Evolutionary conservation across 1,139 yeast genomes (phyloP).

Genomic region (Suhomyces coccinellae): DNA sequence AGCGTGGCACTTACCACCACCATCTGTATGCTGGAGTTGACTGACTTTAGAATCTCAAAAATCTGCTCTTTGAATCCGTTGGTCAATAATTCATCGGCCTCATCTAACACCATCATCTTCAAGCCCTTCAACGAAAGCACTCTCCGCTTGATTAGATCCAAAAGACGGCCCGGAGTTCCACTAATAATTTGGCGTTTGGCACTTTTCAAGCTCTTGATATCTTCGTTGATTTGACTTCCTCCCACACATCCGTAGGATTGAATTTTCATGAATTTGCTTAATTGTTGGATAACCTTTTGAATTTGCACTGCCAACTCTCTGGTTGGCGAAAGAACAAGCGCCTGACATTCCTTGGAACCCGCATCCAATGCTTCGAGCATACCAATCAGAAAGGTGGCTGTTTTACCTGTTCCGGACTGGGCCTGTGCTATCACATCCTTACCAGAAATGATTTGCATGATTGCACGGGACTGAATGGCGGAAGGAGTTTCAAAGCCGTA

Average conservation of each 20-base stretch:
- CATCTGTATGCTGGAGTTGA: constrained; percentile 84
- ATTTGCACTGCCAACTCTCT: constrained; percentile 92
- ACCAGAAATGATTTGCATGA: constrained; percentile 86
- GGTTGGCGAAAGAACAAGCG: constrained; percentile 90
- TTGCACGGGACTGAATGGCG: constrained; percentile 93
- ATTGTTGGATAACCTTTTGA: constrained; percentile 75
- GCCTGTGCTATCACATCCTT: constrained; percentile 96
- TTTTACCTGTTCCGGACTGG: constrained; percentile 97
- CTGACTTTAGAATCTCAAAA: constrained; percentile 77
- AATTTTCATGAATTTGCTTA: constrained; percentile 85
- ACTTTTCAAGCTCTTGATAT: constrained; percentile 59
- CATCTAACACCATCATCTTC: constrained; percentile 85
- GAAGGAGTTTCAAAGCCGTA: constrained; percentile 96
- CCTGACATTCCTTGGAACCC: constrained; percentile 68
- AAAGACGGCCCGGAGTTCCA: constrained; percentile 95
- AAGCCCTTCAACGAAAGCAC: constrained; percentile 65
- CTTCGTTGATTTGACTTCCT: constrained; percentile 83
- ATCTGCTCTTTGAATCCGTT: constrained; percentile 94
- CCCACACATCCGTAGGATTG: constrained; percentile 92
- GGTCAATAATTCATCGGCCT: constrained; percentile 89
- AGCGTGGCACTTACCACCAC: constrained; percentile 94
- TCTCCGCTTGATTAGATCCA: constrained; percentile 83
- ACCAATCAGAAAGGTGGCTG: constrained; percentile 94
- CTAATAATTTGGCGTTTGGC: constrained; percentile 90
- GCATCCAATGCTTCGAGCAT: constrained; percentile 80